Base-by-base conservation (phyloP, 2,329 filamentous ascomycete species). In the Hypoxylon rubiginosum region DNA sequence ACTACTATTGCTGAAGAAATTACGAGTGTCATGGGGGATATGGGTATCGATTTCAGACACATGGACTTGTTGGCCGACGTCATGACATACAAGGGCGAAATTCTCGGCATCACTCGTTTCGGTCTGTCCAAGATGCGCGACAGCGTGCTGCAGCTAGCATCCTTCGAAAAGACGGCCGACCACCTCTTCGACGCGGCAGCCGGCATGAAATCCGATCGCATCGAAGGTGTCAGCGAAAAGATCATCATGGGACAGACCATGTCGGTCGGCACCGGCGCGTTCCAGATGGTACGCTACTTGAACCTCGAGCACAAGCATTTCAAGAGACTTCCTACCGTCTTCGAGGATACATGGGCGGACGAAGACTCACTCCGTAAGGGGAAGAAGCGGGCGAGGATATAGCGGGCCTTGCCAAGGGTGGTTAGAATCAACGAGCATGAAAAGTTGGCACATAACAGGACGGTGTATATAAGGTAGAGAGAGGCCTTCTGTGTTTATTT, bases 231-330 rank as follows among this genome's bases (percentile, higher is more conserved):
- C 9, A 92, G 89, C 59, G 96, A 99, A 82, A 97, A 94, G 80
- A 98, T 99, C 76, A 99, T 99, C 77, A 96, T 98, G 91, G 96
- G 96, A 15, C 95, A 98, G 84, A 94, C 91, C 45, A 97, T 98
- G 87, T 88, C 87, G 48, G 85, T 99, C 36, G 96, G 96, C 5
- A 99, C 96, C 0, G 96, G 96, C 4, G 91, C 92, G 1, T 96
- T 98, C 85, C 91, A 97, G 76, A 92, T 98, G 24, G 92, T 97
- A 2, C 84, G 94, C 46, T 86, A 88, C 63, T 80, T 98, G 68
- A 91, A 91, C 67, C 85, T 97, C 65, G 83, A 83, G 43, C 84
- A 88, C 6, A 78, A 84, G 76, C 74, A 91, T 71, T 80, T 92
- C 28, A 81, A 80, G 19, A 82, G 82, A 64, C 88, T 87, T 76